phyloP scores from a whole-genome alignment of 1,284 basidiomycete genomes.

The Kwoniella shivajii region DNA sequence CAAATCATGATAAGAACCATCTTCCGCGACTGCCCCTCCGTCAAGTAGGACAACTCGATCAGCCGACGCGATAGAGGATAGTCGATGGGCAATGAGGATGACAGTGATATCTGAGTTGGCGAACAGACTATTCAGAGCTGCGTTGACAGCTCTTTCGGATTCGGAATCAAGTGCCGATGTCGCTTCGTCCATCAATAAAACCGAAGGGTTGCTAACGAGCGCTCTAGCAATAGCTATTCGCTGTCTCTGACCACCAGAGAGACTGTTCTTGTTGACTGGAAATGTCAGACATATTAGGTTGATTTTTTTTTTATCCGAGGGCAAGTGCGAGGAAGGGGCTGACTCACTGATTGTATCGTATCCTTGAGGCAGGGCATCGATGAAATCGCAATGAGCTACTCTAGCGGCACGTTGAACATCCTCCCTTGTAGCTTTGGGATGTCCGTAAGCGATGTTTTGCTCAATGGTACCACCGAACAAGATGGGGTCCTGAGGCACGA shows the following conservation, averaged over 20 bases:
- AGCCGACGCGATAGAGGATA: slow-evolving; percentile 58
- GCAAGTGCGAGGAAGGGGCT: no score
- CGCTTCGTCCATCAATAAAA: slow-evolving; percentile 55
- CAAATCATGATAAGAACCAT: slow-evolving; percentile 56
- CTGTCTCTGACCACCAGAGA: slow-evolving; percentile 57
- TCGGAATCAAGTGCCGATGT: slow-evolving; percentile 49
- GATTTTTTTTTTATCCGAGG: no score
- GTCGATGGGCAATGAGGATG: slow-evolving; percentile 58
- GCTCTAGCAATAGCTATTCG: slow-evolving; percentile 59
- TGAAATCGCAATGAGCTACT: slow-evolving; percentile 93
- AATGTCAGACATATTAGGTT: not conserved
- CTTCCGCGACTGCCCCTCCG: slow-evolving; percentile 56
- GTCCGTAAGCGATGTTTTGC: slow-evolving; percentile 90
- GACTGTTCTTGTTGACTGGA: slow-evolving; percentile 47
- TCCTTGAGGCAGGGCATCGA: slow-evolving; percentile 85
- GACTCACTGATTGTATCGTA: slow-evolving; percentile 56
- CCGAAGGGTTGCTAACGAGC: slow-evolving; percentile 55
- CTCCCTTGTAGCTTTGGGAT: slow-evolving; percentile 68
- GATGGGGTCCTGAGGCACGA: slow-evolving; percentile 72
- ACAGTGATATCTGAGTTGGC: slow-evolving; percentile 56
- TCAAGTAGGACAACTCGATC: slow-evolving; percentile 57
- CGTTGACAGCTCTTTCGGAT: slow-evolving; percentile 54
- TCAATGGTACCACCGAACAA: slow-evolving; percentile 78
- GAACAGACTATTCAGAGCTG: slow-evolving; percentile 56
- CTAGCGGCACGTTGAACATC: slow-evolving; percentile 86